These are phyloP conservation scores for Alternaria gaisen DNA, from an alignment of 2,329 filamentous ascomycete species.

Conservation along the genomic window DNA sequence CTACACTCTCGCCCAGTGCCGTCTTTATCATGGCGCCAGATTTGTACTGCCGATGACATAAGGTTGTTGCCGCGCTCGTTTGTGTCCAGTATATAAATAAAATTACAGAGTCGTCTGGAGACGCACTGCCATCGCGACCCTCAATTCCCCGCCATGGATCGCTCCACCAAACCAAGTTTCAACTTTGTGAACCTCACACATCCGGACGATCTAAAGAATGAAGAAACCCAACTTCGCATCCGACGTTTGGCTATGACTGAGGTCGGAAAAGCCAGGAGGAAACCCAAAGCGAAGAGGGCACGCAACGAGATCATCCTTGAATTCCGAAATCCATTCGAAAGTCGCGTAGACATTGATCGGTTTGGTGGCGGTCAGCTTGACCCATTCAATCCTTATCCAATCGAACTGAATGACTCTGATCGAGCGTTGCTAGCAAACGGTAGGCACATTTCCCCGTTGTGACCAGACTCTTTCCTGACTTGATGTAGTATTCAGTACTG, in stretches of 20 bases:
- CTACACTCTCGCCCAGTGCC: slow-evolving; percentile 8
- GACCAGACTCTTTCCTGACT: slow-evolving; percentile 19
- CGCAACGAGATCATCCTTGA: slow-evolving; percentile 42
- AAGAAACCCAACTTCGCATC: slow-evolving; percentile 42
- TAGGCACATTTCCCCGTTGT: slow-evolving; percentile 18
- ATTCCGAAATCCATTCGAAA: slow-evolving; percentile 25
- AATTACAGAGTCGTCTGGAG: not conserved
- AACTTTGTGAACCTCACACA: slow-evolving; percentile 45
- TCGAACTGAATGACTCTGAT: slow-evolving; percentile 34
- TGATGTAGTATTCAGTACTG: slow-evolving; percentile 32
- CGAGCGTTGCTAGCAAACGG: slow-evolving; percentile 37
- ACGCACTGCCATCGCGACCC: not conserved
- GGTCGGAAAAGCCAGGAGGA: slow-evolving; percentile 39
- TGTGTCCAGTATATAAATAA: slow-evolving; percentile 7
- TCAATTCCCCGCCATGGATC: slow-evolving; percentile 28
- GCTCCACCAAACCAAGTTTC: slow-evolving; percentile 36
- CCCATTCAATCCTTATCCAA: slow-evolving; percentile 37
- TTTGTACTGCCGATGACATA: slow-evolving; percentile 16
- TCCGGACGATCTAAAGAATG: slow-evolving; percentile 44
- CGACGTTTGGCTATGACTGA: slow-evolving; percentile 47
- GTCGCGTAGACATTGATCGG: slow-evolving; percentile 23
- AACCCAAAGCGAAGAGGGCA: slow-evolving; percentile 37
- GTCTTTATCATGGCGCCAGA: slow-evolving; percentile 7
- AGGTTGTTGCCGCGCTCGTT: slow-evolving; percentile 2
- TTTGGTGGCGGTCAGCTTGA: slow-evolving; percentile 35